Evolutionary conservation across 164 flowering plant species (phyloP).

Genomic region (Berberis vulgaris): DNA sequence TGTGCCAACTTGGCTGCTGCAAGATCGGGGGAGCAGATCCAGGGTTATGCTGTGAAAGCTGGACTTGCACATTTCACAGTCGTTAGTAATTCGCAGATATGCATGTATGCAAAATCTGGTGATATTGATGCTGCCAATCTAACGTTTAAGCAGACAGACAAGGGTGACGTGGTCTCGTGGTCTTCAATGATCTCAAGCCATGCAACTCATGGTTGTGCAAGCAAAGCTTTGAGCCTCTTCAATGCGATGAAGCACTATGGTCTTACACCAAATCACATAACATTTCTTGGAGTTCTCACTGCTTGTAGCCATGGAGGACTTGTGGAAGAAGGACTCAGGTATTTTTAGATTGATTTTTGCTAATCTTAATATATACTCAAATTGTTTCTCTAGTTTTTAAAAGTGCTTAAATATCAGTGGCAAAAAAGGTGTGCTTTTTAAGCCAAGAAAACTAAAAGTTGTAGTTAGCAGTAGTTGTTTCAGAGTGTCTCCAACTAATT

Average conservation of each 20-base stretch:
- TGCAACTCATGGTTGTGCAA: constrained; percentile 57
- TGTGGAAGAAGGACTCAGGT: constrained; percentile 51
- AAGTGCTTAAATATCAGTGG: neutral
- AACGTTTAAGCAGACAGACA: constrained; percentile 28
- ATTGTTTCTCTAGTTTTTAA: neutral
- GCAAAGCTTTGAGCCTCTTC: constrained; percentile 35
- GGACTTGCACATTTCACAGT: constrained; percentile 25
- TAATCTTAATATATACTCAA: neutral
- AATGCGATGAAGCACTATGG: constrained; percentile 33
- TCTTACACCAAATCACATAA: constrained; percentile 37
- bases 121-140: constrained; percentile 37
- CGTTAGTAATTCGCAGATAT: constrained; percentile 41
- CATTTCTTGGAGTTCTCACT: constrained; percentile 46
- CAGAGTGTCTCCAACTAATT: neutral
- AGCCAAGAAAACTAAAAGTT: neutral
- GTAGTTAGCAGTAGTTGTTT: neutral
- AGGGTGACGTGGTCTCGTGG: constrained; percentile 44
- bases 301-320: constrained; percentile 69
- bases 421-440: too few species aligned
- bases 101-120: constrained; percentile 57
- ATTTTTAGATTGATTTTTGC: neutral
- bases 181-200: constrained; percentile 42
- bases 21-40: constrained; percentile 50
- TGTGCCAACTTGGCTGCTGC: constrained; percentile 39
- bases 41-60: constrained; percentile 34